Conservation (phyloP, 306 rosid genomes). For the Amphicarpaea edgeworthii region DNA sequence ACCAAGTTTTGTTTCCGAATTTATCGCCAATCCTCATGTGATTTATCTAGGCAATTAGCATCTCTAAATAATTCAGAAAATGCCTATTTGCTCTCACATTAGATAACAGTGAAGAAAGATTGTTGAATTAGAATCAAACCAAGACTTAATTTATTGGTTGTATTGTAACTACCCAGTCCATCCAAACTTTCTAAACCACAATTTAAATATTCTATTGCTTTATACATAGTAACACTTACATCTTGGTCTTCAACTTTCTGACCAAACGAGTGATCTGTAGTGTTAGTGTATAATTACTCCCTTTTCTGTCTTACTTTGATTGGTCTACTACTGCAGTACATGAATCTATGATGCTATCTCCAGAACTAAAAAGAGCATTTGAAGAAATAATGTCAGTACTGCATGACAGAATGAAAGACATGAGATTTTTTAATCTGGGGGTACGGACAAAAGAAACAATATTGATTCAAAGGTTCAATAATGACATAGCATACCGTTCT, state of each 20-base stretch:
- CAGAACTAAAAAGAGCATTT: conserved; percentile 21
- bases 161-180: conserved; percentile 34
- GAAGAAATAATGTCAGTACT: conserved; percentile 22
- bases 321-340: conserved; percentile 22
- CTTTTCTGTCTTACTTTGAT: conserved; percentile 14
- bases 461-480: conserved; percentile 30
- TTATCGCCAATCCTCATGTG: conserved; percentile 32
- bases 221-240: not conserved
- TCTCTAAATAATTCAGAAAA: conserved; percentile 32
- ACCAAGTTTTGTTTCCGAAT: conserved; percentile 40
- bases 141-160: conserved; percentile 22
- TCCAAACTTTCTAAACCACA: conserved; percentile 30
- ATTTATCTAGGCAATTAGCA: conserved; percentile 20
- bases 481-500: conserved; percentile 17
- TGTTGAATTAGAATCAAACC: conserved; percentile 5
- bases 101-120: conserved; percentile 22
- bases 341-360: conserved; percentile 36
- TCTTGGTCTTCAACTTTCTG: conserved; percentile 20
- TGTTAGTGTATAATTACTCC: not conserved
- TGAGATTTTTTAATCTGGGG: conserved; percentile 16
- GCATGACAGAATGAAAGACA: conserved; percentile 24
- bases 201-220: conserved; percentile 14
- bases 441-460: conserved; percentile 16
- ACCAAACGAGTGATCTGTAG: not conserved
- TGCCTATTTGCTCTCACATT: conserved; percentile 31